Percentiles rank a stretch among this genome's conserved stretches.
Conservation (phyloP, 352 stramenopile species). For the Thraustochytrium sp. region DNA sequence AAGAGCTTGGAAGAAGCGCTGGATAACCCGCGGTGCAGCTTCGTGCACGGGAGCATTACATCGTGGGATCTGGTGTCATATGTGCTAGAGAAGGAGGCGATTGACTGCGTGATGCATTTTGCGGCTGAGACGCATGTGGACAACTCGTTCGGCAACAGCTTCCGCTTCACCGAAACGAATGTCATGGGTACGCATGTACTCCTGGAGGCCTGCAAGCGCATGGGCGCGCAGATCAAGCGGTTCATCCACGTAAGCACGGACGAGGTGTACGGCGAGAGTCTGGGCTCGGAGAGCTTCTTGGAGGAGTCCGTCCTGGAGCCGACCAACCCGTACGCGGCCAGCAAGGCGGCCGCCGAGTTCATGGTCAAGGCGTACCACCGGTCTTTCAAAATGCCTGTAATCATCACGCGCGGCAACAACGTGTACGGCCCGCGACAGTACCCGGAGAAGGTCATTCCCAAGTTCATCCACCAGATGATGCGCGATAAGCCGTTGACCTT, state of each 20-base stretch:
- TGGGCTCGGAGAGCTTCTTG: constrained; percentile 29
- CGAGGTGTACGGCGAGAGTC: constrained; percentile 92
- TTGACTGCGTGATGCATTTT: constrained; percentile 98
- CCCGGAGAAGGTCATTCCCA: constrained; percentile 97
- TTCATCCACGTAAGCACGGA: constrained; percentile 98
- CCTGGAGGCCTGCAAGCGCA: constrained; percentile 84
- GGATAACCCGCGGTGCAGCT: constrained; percentile 77
- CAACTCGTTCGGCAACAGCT: constrained; percentile 97
- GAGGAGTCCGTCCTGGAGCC: constrained; percentile 63
- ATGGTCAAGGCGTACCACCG: constrained; percentile 87
- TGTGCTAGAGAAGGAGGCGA: constrained; percentile 84
- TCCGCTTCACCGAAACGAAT: constrained; percentile 96
- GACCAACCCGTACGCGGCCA: constrained; percentile 96
- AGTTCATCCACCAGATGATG: constrained; percentile 94
- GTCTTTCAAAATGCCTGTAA: constrained; percentile 87
- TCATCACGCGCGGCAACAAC: constrained; percentile 98
- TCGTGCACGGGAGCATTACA: constrained; percentile 83
- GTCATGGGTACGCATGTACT: constrained; percentile 95
- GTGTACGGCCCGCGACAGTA: constrained; percentile 97
- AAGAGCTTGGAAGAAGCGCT: constrained; percentile 72
- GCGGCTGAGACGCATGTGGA: constrained; percentile 90
- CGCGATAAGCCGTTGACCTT: constrained; percentile 79
- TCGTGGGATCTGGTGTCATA: constrained; percentile 86
- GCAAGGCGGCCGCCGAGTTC: constrained; percentile 96
- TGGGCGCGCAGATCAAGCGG: constrained; percentile 67